Percentiles rank a stretch among this genome's conserved stretches.
Conservation (phyloP, 441 rosid species). For the Arabidopsis lyrata region DNA sequence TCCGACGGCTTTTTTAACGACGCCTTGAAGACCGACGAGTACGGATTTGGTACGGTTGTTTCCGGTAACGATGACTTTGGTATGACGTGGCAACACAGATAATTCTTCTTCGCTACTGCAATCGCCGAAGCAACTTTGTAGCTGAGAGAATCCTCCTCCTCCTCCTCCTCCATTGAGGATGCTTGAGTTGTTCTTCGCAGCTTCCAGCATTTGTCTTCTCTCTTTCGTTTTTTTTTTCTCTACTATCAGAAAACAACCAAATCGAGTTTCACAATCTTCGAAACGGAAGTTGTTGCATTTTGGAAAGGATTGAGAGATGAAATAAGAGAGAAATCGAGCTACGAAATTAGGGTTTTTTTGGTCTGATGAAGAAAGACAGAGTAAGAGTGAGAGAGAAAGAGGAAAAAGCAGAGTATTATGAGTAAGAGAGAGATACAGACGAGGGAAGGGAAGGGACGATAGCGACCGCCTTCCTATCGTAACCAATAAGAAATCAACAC, state of each 20-base stretch:
- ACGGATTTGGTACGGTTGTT: conserved; percentile 97
- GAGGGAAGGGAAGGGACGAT: conserved; percentile 52
- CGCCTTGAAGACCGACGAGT: conserved; percentile 95
- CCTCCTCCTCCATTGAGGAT: conserved; percentile 52
- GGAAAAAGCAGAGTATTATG: conserved; percentile 41
- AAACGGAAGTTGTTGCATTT: conserved; percentile 65
- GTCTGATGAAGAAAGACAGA: conserved; percentile 38
- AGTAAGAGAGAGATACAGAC: conserved; percentile 39
- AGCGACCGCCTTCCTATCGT: conserved; percentile 56
- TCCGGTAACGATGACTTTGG: conserved; percentile 95
- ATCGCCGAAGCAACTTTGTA: conserved; percentile 75
- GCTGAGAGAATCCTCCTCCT: conserved; percentile 72
- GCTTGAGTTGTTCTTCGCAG: conserved; percentile 67
- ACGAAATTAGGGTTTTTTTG: conserved; percentile 49
- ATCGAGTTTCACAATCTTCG: conserved; percentile 13
- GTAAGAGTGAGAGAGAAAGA: conserved; percentile 44
- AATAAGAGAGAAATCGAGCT: conserved; percentile 45
- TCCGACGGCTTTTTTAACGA: conserved; percentile 95
- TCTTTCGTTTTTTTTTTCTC: background rate
- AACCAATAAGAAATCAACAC: conserved; percentile 55
- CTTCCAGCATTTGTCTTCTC: conserved; percentile 60
- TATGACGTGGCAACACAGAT: conserved; percentile 91
- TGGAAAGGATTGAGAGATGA: conserved; percentile 23
- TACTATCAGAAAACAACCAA: conserved; percentile 38
- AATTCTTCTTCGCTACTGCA: conserved; percentile 90